Percentiles rank a stretch among this genome's conserved stretches.
Evolutionary conservation across 768 basidiomycete genomes (phyloP).

Genomic region (Gyrodon lividus): DNA sequence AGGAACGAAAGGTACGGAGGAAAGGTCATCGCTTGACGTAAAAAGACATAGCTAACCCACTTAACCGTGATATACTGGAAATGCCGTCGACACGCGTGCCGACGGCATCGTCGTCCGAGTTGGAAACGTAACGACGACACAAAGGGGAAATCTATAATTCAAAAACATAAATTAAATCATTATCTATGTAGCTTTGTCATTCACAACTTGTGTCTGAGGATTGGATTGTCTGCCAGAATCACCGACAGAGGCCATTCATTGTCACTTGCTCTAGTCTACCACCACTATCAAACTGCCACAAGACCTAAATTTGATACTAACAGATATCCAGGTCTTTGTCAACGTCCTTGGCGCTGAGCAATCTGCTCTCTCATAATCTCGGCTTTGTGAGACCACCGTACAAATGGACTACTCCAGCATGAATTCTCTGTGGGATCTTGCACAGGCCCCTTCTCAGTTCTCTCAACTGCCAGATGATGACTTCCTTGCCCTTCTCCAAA

Average conservation of each 20-base stretch:
- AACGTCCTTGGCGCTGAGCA: neutral
- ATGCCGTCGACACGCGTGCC: neutral
- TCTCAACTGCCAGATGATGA: slow-evolving; percentile 71
- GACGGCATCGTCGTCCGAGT: neutral
- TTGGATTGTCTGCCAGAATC: neutral
- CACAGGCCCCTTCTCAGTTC: slow-evolving; percentile 52
- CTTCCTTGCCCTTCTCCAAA: slow-evolving; percentile 74
- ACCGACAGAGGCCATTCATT: slow-evolving; percentile 1
- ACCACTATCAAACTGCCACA: neutral
- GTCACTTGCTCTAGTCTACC: slow-evolving; percentile 4
- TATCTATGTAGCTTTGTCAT: slow-evolving; percentile 6
- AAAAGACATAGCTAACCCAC: slow-evolving; percentile 1
- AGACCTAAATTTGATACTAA: neutral
- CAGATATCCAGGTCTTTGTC: neutral
- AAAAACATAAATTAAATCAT: slow-evolving; percentile 1
- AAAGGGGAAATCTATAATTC: neutral
- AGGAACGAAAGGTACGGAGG: slow-evolving; percentile 2
- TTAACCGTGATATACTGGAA: neutral
- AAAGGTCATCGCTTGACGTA: slow-evolving; percentile 1
- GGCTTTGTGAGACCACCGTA: neutral
- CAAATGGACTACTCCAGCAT: slow-evolving; percentile 38
- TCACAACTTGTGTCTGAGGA: neutral
- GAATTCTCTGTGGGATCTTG: slow-evolving; percentile 66
- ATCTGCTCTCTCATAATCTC: neutral
- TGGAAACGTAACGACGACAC: neutral